phyloP scores from a whole-genome alignment of 192 early-diverging fungal genomes.

The Dimargaris cristalligena region DNA sequence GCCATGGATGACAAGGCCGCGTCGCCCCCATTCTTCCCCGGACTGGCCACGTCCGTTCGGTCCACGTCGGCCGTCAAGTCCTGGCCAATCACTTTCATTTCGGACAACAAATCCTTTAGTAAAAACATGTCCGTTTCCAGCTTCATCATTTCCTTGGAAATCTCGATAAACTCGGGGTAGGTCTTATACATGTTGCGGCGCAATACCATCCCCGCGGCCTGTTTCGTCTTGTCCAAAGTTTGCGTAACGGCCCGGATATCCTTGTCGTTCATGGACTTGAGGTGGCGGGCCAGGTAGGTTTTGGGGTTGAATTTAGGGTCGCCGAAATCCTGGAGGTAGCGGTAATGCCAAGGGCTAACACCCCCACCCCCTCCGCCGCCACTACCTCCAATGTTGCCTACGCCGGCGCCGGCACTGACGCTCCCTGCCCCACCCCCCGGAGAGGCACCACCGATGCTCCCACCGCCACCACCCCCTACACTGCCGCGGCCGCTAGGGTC shows the following conservation, averaged over 20 bases:
- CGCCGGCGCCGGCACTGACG: too few relatives aligned
- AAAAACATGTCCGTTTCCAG: conserved; percentile 53
- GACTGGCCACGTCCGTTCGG: conserved; percentile 8
- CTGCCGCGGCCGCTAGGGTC: too few relatives aligned
- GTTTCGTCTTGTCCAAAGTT: conserved; percentile 34
- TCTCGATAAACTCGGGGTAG: conserved; percentile 59
- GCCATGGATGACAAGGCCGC: conserved; percentile 15
- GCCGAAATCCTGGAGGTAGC: conserved; percentile 6
- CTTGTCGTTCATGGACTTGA: conserved; percentile 3
- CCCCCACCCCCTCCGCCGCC: neutral
- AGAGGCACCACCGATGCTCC: too few relatives aligned
- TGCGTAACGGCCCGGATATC: conserved; percentile 9
- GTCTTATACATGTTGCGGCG: conserved; percentile 56
- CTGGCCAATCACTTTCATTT: conserved; percentile 39
- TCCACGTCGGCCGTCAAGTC: conserved; percentile 23
- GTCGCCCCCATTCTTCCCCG: conserved; percentile 12
- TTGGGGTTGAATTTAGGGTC: neutral
- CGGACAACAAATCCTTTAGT: conserved; percentile 37
- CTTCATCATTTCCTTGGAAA: conserved; percentile 60
- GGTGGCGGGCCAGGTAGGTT: neutral
- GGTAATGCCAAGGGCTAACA: neutral
- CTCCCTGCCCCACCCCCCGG: too few relatives aligned
- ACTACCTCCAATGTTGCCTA: neutral
- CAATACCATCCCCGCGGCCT: conserved; percentile 37
- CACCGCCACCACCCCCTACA: too few relatives aligned